These are phyloP conservation scores for Solanum tarijense DNA, from an alignment of 257 asterid species.

Conservation along the genomic window DNA sequence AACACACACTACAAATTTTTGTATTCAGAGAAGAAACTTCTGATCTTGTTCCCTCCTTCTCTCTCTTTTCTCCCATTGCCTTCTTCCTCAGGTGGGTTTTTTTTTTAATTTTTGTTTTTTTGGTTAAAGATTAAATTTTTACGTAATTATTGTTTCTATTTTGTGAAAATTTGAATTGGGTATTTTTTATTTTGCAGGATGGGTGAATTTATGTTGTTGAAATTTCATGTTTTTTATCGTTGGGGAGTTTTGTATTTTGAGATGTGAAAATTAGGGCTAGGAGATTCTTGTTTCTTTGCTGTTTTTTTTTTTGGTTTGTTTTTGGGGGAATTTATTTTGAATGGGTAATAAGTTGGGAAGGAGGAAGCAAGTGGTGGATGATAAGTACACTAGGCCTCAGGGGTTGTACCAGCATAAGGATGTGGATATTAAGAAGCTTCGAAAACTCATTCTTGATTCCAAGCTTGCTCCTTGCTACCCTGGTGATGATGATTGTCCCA, in stretches of 20 bases:
- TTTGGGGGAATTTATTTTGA: slow-evolving; percentile 8
- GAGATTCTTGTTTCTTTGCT: not conserved
- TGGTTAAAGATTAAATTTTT: not conserved
- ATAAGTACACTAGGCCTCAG: slow-evolving; percentile 98
- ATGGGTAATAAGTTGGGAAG: slow-evolving; percentile 99
- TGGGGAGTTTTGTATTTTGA: not conserved
- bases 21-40: slow-evolving; percentile 14
- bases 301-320: not conserved
- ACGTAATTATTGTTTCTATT: not conserved
- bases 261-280: slow-evolving; percentile 5
- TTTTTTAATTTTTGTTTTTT: not conserved
- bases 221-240: not conserved
- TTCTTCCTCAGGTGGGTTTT: not conserved
- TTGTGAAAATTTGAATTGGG: not conserved
- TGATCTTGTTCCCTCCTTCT: slow-evolving; percentile 21
- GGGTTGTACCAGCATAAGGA: slow-evolving; percentile 94
- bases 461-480: slow-evolving; percentile 98
- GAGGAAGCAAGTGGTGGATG: slow-evolving; percentile 93
- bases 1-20: slow-evolving; percentile 5
- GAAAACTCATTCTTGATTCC: slow-evolving; percentile 86
- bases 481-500: slow-evolving; percentile 78
- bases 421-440: slow-evolving; percentile 96
- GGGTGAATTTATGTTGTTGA: not conserved
- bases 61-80: not conserved
- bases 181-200: not conserved